phyloP scores from a whole-genome alignment of 2,329 filamentous ascomycete species.

The Neopestalotiopsis clavispora region DNA sequence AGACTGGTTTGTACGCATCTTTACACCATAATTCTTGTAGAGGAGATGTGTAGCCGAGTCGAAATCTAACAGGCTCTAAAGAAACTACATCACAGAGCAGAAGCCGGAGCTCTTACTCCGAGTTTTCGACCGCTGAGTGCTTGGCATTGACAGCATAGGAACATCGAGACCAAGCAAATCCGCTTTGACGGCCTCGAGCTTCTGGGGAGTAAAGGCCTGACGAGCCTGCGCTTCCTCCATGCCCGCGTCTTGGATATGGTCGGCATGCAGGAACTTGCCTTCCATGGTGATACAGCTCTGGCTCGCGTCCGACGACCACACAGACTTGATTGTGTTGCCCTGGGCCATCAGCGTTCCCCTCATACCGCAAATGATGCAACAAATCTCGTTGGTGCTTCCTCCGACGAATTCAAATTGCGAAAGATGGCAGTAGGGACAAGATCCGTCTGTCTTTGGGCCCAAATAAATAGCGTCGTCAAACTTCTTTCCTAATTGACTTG shows the following conservation, averaged over 20 bases:
- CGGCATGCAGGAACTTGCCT: slow-evolving; percentile 3
- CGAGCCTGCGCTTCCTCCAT: slow-evolving; percentile 2
- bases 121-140: background rate
- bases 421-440: slow-evolving; percentile 14
- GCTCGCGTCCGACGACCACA: background rate
- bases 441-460: background rate
- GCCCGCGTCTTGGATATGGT: slow-evolving; percentile 9
- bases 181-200: background rate
- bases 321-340: background rate
- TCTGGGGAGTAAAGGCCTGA: background rate
- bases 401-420: slow-evolving; percentile 11
- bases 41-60: too few relatives aligned
- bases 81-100: background rate
- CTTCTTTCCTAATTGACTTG: slow-evolving; percentile 12
- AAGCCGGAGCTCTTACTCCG: background rate
- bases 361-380: background rate
- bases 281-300: slow-evolving; percentile 15
- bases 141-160: background rate
- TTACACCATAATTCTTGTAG: too few relatives aligned
- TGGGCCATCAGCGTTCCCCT: slow-evolving; percentile 2
- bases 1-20: too few relatives aligned
- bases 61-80: too few relatives aligned
- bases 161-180: background rate
- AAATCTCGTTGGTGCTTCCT: background rate
- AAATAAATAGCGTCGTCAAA: slow-evolving; percentile 6